A percentile compares a stretch with the other conserved stretches of the same genome.
Evolutionary conservation across 225 moss, liverwort and hornwort species (phyloP).

Genomic region (Straminergon stramineum): DNA sequence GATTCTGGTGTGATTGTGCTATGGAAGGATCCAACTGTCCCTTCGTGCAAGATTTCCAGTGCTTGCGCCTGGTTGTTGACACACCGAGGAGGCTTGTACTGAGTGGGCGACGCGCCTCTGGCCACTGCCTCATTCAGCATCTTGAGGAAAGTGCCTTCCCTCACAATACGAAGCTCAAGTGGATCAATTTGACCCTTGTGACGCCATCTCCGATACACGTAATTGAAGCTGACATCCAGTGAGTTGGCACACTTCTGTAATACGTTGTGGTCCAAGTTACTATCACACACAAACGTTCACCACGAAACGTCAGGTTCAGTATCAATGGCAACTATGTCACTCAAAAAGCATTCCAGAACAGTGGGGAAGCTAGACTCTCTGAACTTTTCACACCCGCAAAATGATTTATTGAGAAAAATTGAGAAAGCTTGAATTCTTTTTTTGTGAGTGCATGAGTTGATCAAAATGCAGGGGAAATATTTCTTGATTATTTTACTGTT

Average conservation of each 20-base stretch:
- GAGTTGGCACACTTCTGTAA: conserved; percentile 17
- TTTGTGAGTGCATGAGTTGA: neutral
- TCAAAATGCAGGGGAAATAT: too few species aligned
- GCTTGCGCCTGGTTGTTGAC: neutral
- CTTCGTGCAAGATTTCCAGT: neutral
- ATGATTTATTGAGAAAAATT: neutral
- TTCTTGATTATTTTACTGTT: neutral
- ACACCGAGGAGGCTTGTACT: conserved; percentile 24
- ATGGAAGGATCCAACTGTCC: neutral
- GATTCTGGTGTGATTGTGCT: neutral
- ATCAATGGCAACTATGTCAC: too few species aligned
- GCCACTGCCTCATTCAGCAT: neutral
- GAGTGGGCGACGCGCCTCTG: neutral
- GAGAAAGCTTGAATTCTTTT: neutral
- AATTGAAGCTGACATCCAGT: conserved; percentile 6
- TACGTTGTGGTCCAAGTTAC: neutral
- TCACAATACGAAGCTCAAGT: conserved; percentile 23
- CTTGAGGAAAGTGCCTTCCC: conserved; percentile 9
- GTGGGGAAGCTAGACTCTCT: neutral
- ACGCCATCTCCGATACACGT: neutral
- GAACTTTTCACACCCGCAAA: neutral
- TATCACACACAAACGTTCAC: neutral
- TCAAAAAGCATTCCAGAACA: too few species aligned
- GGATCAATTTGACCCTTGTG: neutral
- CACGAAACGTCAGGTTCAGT: neutral